Evolutionary conservation across 1,284 basidiomycete species (phyloP), one percentile per base, ranked within the genome.

Genomic region (Coniophora puteana): DNA sequence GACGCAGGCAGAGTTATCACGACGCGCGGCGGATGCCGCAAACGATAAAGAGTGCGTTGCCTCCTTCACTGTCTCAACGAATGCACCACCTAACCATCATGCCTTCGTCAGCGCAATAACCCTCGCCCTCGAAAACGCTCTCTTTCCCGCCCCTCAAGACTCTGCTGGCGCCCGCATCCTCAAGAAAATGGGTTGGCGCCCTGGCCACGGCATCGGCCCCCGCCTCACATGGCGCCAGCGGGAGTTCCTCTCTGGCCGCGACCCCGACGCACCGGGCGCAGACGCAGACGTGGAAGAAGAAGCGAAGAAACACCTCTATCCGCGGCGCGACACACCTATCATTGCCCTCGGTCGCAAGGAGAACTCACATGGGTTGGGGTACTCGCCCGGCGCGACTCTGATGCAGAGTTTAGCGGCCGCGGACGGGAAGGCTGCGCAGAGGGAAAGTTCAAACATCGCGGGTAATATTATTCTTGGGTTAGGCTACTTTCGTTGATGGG

Each of bases 151-250:
- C 35, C 75, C 72, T 27, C 81, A 78, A 31, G 83, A 89, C 48
- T 88, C 88, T 6, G 68, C 76, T 17, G 93, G 93, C 0, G 83
- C 87, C 7, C 78, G 80, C 23, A 80, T 98, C 4, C 74, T 99
- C 36, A 85, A 84, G 63, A 93, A 92, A 62, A 95, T 98, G 83
- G 95, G 95, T 0, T 98, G 95, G 95, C 76, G 85, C 42, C 66
- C 83, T 0, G 95, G 94, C 0, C 92, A 96, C 61, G 95, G 93
- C 4, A 80, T 98, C 20, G 95, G 95, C 0, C 92, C 93, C 1
- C 80, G 93, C 6, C 70, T 98, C n/a, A 83, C 90, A 2, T 77
- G 86, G 42, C 74, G 79, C 27, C 83, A 89, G 55, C 78, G 86
- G 27, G 78, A 76, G 49, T 68, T 80, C 13, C 89, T 93, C 57